These are phyloP conservation scores for Beauveria sp. DNA, from an alignment of 2,329 filamentous ascomycete genomes.

Conservation along the genomic window DNA sequence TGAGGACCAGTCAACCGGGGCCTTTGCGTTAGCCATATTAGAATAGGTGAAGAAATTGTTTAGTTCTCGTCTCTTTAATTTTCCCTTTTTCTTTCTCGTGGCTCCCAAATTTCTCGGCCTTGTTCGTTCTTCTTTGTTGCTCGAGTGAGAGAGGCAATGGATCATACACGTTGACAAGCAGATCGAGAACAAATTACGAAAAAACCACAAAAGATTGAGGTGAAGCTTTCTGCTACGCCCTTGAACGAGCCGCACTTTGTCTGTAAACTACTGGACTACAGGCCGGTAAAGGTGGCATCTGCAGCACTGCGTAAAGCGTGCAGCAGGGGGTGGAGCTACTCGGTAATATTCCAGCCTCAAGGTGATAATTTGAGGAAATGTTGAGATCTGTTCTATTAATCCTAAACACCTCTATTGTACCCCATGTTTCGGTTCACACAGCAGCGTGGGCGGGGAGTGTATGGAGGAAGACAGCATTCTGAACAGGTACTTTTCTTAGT, in stretches of 20 bases:
- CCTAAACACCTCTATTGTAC: too few species aligned
- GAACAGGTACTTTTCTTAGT: not conserved
- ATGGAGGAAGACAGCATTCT: not conserved
- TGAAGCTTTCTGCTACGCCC: not conserved
- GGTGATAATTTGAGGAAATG: too few species aligned
- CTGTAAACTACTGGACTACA: not conserved
- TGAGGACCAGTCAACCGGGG: too few species aligned
- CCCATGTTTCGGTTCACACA: not conserved
- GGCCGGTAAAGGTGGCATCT: not conserved
- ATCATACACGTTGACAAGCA: not conserved
- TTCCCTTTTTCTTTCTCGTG: too few species aligned
- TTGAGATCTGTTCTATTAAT: too few species aligned
- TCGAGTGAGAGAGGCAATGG: not conserved
- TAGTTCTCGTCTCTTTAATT: not conserved
- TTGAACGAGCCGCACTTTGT: not conserved
- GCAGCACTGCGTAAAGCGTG: not conserved
- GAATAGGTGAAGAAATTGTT: not conserved
- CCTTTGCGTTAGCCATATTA: not conserved
- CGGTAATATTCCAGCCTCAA: too few species aligned
- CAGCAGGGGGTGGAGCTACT: not conserved
- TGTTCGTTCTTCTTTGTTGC: not conserved
- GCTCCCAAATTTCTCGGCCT: not conserved
- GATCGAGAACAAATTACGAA: not conserved
- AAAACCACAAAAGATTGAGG: not conserved
- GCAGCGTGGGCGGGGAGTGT: not conserved